phyloP scores from a whole-genome alignment of 1,284 basidiomycete species.

The Caloboletus firmus region DNA sequence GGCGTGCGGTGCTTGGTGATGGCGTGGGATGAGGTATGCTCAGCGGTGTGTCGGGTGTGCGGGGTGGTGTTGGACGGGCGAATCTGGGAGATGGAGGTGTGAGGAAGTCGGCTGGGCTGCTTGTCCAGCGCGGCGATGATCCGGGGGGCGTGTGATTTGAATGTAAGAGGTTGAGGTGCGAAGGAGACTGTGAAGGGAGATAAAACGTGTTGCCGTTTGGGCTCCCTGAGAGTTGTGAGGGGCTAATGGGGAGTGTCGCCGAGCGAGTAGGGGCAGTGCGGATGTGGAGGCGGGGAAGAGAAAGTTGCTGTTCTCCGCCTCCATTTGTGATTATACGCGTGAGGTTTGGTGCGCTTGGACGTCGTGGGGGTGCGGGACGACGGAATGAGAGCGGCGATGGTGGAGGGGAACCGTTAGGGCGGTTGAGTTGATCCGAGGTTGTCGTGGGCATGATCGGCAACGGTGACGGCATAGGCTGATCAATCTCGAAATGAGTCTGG shows the following conservation, averaged over 20 bases:
- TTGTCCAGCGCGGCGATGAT: constrained; percentile 41
- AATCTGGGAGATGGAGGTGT: constrained; percentile 43
- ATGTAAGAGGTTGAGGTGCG: constrained; percentile 57
- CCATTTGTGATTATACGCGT: constrained; percentile 51
- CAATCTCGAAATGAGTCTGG: constrained; percentile 55
- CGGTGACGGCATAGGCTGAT: constrained; percentile 41
- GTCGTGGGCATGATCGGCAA: constrained; percentile 42
- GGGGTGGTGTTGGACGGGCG: constrained; percentile 46
- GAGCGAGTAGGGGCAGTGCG: constrained; percentile 57
- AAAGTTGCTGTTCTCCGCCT: constrained; percentile 44
- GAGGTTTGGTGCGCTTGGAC: constrained; percentile 63
- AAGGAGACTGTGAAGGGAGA: constrained; percentile 55
- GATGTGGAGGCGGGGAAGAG: constrained; percentile 57
- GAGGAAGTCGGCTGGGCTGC: constrained; percentile 33
- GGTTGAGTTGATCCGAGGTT: constrained; percentile 40
- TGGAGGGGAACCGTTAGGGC: constrained; percentile 60
- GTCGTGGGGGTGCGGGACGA: constrained; percentile 50
- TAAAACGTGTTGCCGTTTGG: constrained; percentile 37
- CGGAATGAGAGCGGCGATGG: constrained; percentile 62
- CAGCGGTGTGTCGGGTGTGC: constrained; percentile 54
- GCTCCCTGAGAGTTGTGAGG: constrained; percentile 29
- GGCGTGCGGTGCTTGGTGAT: constrained; percentile 61
- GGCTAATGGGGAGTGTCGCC: constrained; percentile 56
- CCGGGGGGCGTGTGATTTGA: constrained; percentile 57
- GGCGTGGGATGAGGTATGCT: constrained; percentile 19